Conservation (phyloP, 768 basidiomycete species). For the Exsudoporus frostii region DNA sequence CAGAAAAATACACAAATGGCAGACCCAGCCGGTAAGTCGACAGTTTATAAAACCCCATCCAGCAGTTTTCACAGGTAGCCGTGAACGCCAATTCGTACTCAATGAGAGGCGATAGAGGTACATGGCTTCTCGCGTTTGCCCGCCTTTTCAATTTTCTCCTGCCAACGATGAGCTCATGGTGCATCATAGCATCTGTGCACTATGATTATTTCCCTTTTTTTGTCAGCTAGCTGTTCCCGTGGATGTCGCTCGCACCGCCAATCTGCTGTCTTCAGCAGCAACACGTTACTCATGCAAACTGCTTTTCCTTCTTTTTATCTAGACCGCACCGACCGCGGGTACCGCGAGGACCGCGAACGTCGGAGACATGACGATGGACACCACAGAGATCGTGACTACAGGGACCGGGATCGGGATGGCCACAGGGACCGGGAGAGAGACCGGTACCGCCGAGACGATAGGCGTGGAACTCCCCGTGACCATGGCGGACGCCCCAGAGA, state of each 20-base stretch:
- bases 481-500: conserved; percentile 46
- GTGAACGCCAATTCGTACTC: conserved; percentile 29
- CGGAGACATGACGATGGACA: conserved; percentile 59
- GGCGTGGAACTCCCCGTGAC: conserved; percentile 47
- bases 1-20: conserved; percentile 35
- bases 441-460: conserved; percentile 44
- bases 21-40: conserved; percentile 56
- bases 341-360: conserved; percentile 61
- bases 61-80: conserved; percentile 28
- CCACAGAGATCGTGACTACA: conserved; percentile 50
- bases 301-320: conserved; percentile 45
- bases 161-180: conserved; percentile 62
- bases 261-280: conserved; percentile 41
- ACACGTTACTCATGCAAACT: conserved; percentile 51
- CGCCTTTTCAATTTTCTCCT: conserved; percentile 35
- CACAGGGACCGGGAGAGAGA: conserved; percentile 34
- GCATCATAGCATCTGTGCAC: conserved; percentile 43
- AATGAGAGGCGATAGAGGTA: conserved; percentile 32
- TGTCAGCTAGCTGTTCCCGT: conserved; percentile 61
- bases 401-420: conserved; percentile 41
- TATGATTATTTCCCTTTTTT: conserved; percentile 39
- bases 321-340: conserved; percentile 50
- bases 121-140: conserved; percentile 33
- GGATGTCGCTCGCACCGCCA: conserved; percentile 39
- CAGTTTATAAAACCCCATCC: conserved; percentile 8